Evolutionary conservation across 2,329 filamentous ascomycete genomes (phyloP), one percentile per base, ranked within the genome.

Genomic region (Colletotrichum sp.): DNA sequence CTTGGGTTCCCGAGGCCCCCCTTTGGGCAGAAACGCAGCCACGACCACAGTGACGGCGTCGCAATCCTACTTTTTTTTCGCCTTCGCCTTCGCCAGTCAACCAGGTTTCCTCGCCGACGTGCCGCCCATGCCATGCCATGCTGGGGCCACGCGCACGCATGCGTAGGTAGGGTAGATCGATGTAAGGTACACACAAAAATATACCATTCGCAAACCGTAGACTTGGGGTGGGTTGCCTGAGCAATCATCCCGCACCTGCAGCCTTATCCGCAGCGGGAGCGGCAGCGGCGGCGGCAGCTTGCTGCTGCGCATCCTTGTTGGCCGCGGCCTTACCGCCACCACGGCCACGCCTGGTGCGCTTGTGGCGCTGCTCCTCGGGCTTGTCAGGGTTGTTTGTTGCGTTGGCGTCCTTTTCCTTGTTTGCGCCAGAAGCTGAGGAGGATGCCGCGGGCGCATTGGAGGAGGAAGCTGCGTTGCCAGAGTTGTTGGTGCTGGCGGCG

Each of bases 291-390:
- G 36, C 70, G 34, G 56, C 34, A 56, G 52, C 67, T 32, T 65
- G 60, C 34, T 70, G 70, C 66, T 70, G 64, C 71, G 62, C 67
- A 55, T 69, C 74, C 21, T 74, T 76, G 30, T 74, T 76, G 36
- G 69, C 75, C 6, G 62, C 73, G 36, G 62, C 76, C 55, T 78
- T 78, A 15, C 77, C 74, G 26, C 79, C 73, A 4, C 79, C 77
- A 34, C 79, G 79, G 12, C 81, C 79, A 38, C 81, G 77, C 56
- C 81, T 77, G 12, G 79, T 79, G 16, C 80, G 79, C 28, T 79
- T 77, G 6, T 79, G 71, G 65, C 70, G 68, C 58, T 24, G 30
- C 70, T 81, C 79, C 55, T 80, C 79, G 8, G 66, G 66, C 70
- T 79, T 81, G 15, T 78, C 78, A 30, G 76, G 28, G 12, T 73